These are phyloP conservation scores for Ceratocystiopsis brevicomis DNA, from an alignment of 2,329 filamentous ascomycete species.

Conservation along the genomic window DNA sequence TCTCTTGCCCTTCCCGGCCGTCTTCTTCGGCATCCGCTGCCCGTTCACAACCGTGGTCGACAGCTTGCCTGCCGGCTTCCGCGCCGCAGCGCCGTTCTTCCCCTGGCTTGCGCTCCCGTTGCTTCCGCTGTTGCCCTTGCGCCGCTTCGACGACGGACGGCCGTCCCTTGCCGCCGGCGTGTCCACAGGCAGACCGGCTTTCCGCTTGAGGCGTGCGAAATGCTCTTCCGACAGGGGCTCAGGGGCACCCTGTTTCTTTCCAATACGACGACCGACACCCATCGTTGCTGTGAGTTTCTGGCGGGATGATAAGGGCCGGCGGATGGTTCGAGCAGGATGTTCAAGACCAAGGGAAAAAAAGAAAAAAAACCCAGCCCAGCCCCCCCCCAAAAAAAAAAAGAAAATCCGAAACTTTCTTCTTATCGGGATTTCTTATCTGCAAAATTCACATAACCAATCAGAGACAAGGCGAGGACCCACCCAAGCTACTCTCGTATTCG, in stretches of 20 bases:
- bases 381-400: no score
- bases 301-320: no score
- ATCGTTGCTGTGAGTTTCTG: constrained; percentile 28
- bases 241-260: constrained; percentile 81
- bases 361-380: no score
- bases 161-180: constrained; percentile 26
- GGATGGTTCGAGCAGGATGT: no score
- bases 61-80: constrained; percentile 18
- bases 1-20: constrained; percentile 9
- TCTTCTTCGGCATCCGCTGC: constrained; percentile 16
- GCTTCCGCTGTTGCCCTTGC: constrained; percentile 18
- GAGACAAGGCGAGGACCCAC: no score
- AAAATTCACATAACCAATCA: no score
- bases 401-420: no score
- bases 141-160: constrained; percentile 39
- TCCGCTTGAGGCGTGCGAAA: constrained; percentile 67
- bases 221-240: constrained; percentile 64
- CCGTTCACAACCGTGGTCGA: constrained; percentile 11
- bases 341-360: no score
- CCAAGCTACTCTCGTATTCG: no score
- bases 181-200: constrained; percentile 51
- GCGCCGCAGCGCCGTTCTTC: constrained; percentile 16
- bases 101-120: constrained; percentile 13
- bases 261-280: constrained; percentile 74
- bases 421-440: no score